Conservation (phyloP, 2,329 filamentous ascomycete genomes). For the Aspergillus piperis region DNA sequence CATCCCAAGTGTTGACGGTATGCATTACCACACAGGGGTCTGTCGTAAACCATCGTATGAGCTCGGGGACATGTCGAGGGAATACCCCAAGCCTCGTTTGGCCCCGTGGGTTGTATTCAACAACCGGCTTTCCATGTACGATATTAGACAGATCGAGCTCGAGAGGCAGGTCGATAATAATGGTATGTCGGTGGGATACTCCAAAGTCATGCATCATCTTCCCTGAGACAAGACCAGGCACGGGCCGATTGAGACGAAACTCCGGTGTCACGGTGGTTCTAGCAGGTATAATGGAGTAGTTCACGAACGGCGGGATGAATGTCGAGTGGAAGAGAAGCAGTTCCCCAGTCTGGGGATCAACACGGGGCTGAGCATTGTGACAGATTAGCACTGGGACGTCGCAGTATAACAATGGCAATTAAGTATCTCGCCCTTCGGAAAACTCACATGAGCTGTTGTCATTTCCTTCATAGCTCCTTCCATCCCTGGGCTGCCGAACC, state of each 20-base stretch:
- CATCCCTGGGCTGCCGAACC: constrained; percentile 15
- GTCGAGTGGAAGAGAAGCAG: constrained; percentile 68
- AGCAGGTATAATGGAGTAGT: constrained; percentile 62
- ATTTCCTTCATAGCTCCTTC: constrained; percentile 37
- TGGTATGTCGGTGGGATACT: constrained; percentile 61
- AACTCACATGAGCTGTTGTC: constrained; percentile 19
- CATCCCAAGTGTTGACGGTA: constrained; percentile 71
- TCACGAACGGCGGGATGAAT: constrained; percentile 65
- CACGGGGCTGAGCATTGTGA: constrained; percentile 53
- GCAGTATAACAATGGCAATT: neutral
- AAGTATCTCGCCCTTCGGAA: neutral
- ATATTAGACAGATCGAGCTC: constrained; percentile 61
- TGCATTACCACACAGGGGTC: constrained; percentile 70
- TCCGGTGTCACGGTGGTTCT: constrained; percentile 16
- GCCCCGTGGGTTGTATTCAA: constrained; percentile 61
- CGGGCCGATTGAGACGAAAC: constrained; percentile 51
- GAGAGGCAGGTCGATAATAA: constrained; percentile 70
- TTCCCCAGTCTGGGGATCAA: constrained; percentile 66
- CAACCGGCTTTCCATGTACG: constrained; percentile 43
- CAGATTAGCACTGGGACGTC: neutral
- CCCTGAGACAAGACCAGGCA: constrained; percentile 63
- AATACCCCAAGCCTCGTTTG: constrained; percentile 68
- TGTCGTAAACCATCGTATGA: constrained; percentile 68
- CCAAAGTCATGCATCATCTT: constrained; percentile 80
- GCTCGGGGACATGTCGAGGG: constrained; percentile 59